Evolutionary conservation across 2,329 filamentous ascomycete genomes (phyloP).

Genomic region (Aspergillus carbonarius): DNA sequence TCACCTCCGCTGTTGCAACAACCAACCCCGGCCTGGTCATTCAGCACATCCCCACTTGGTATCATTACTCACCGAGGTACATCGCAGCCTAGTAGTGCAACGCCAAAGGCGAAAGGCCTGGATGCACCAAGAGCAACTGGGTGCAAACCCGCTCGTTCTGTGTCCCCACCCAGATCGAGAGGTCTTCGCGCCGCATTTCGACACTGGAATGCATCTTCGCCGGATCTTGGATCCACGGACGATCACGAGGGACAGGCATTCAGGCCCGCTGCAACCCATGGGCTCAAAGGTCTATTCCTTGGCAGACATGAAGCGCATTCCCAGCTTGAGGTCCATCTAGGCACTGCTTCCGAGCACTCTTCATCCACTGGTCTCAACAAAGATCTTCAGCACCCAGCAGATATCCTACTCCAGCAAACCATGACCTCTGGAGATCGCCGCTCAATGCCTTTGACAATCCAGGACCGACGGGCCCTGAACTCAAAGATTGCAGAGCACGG

Average conservation of each 20-base stretch:
- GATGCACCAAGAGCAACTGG: conserved; percentile 19
- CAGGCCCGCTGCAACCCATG: neutral
- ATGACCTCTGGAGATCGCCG: conserved; percentile 10
- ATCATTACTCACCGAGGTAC: conserved; percentile 28
- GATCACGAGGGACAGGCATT: conserved; percentile 4
- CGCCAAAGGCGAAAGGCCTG: conserved; percentile 16
- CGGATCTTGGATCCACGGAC: conserved; percentile 13
- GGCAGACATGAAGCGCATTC: conserved; percentile 5
- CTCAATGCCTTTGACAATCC: conserved; percentile 30
- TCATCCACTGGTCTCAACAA: neutral
- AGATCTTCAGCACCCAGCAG: neutral
- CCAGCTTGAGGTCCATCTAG: conserved; percentile 8
- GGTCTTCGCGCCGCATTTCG: conserved; percentile 40
- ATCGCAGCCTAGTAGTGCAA: conserved; percentile 37
- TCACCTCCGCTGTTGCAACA: conserved; percentile 37
- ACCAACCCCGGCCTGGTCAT: conserved; percentile 25
- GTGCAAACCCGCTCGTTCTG: conserved; percentile 35
- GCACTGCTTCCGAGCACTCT: conserved; percentile 6
- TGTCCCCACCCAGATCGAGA: conserved; percentile 37
- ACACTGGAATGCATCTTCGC: conserved; percentile 32
- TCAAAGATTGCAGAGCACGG: conserved; percentile 26
- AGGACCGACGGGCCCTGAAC: conserved; percentile 38
- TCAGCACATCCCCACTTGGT: conserved; percentile 28
- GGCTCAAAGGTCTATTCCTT: neutral
- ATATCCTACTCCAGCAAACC: conserved; percentile 17